Conservation (phyloP, 345 rosid species). For the Chamaenerion angustifolium region DNA sequence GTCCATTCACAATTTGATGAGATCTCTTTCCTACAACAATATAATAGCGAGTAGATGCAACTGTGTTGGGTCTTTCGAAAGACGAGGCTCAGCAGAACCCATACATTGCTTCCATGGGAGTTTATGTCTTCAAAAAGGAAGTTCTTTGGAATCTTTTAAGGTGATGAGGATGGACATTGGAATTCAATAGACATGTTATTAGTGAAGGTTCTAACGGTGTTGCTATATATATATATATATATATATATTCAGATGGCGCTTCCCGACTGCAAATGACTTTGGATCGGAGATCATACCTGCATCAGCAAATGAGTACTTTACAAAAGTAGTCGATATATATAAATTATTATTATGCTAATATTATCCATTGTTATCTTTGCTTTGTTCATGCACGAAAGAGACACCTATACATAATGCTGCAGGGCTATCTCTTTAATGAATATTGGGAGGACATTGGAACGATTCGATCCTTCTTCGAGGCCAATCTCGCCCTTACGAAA, state of each 20-base stretch:
- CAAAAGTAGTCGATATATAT: conserved; percentile 29
- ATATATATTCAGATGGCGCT: conserved; percentile 57
- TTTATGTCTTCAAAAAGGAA: conserved; percentile 89
- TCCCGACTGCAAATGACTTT: conserved; percentile 94
- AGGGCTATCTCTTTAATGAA: conserved; percentile 91
- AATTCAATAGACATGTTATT: no score
- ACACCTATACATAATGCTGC: background rate
- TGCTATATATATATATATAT: no score
- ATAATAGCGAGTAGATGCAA: conserved; percentile 69
- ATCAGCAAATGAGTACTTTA: conserved; percentile 61
- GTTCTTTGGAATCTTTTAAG: conserved; percentile 80
- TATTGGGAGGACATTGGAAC: conserved; percentile 99
- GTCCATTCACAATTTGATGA: no score
- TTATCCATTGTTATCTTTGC: no score
- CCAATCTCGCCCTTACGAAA: conserved; percentile 84
- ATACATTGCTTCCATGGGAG: conserved; percentile 97
- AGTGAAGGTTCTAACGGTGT: no score
- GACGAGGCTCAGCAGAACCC: conserved; percentile 77
- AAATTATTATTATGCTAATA: no score
- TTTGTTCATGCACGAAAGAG: no score
- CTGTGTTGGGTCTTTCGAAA: conserved; percentile 70
- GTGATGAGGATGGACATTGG: conserved; percentile 17
- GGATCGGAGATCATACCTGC: conserved; percentile 96
- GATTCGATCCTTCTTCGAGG: conserved; percentile 87
- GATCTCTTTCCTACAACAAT: no score